Evolutionary conservation across 108 stramenopile genomes (phyloP), one percentile per base, ranked within the genome.

Genomic region (Nitzschia palea): DNA sequence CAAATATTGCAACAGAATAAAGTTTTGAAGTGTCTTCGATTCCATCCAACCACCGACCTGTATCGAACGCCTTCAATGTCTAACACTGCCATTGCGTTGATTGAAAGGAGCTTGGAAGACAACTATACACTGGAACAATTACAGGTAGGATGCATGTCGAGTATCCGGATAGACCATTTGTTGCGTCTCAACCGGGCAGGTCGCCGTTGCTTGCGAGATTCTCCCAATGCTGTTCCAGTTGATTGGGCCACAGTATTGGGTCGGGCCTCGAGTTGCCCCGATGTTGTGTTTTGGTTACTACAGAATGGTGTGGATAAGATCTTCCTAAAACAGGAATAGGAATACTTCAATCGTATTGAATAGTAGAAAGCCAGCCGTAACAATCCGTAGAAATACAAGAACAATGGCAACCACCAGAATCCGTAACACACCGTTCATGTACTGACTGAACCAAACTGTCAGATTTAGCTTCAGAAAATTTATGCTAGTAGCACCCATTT

Each of bases 281-380:
- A 48, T 48, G 47, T 48, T 20, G 22, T 48, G 47, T 48, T n/a
- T 20, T 48, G 47, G 47, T 20, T 48, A 48, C 47, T 48, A 18
- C 8, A 20, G 22, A 48, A 48, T 20, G 47, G 47, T 20, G 47
- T 18, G 9, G 47, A 18, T 48, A 12, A 48, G 18, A 20, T 48
- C n/a, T 48, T 48, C 47, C 18, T 20, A 20, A 48, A 20, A 6
- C 12, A 40, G 37, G 6, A 40, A 40, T n/a, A n/a, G n/a, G n/a
- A n/a, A n/a, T n/a, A n/a, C n/a, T n/a, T n/a, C n/a, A n/a, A n/a
- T n/a, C n/a, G n/a, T n/a, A n/a, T n/a, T n/a, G n/a, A n/a, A n/a
- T n/a, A n/a, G n/a, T n/a, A n/a, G n/a, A n/a, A n/a, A n/a, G n/a
- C n/a, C n/a, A n/a, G n/a, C n/a, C n/a, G n/a, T n/a, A n/a, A n/a